Evolutionary conservation across 176 grass and related monocot genomes (phyloP), one percentile per base, ranked within the genome.

Genomic region (Oryza australiensis): DNA sequence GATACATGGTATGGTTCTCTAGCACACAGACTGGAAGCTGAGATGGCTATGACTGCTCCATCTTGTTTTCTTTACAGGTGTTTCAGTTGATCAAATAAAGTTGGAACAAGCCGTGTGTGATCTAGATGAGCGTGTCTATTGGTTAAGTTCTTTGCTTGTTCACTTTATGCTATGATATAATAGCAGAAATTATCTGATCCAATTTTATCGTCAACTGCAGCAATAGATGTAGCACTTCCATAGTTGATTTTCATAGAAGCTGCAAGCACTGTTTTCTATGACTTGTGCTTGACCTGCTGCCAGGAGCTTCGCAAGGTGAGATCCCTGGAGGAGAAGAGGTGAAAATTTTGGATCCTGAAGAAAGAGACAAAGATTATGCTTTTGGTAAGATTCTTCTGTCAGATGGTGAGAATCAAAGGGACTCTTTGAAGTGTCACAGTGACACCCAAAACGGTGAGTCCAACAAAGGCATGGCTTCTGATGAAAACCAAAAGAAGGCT

Each of bases 221-320:
- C 74, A 66, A 91, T 73, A 86, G 62, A 4, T 94, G 95, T 68
- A 94, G 24, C 84, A 97, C 94, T 62, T 97, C 92, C 37, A 94
- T 98, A 57, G 82, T 89, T 77, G 90, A 98, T 84, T 87, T 89
- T 43, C 95, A 98, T 72, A 87, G 94, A 88, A 93, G 90, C 68
- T 98, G 95, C 72, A 83, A 74, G 7, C 20, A 29, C 42, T 98
- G 95, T 85, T 78, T 78, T 16, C 5, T 94, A 93, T 53, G 90
- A 98, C n/a, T 53, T 98, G 55, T 98, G 95, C 45, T 74, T 94
- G 48, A 86, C 18, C 10, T 97, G 94, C 77, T 94, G 86, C 81
- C 73, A 29, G 48, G 94, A 97, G 80, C 85, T 97, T 82, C 92
- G 90, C 75, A 65, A 70, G 83, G 92, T 64, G 49, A 78, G 66